phyloP scores from a whole-genome alignment of 164 flowering plant species.

The Nymphaea thermarum region DNA sequence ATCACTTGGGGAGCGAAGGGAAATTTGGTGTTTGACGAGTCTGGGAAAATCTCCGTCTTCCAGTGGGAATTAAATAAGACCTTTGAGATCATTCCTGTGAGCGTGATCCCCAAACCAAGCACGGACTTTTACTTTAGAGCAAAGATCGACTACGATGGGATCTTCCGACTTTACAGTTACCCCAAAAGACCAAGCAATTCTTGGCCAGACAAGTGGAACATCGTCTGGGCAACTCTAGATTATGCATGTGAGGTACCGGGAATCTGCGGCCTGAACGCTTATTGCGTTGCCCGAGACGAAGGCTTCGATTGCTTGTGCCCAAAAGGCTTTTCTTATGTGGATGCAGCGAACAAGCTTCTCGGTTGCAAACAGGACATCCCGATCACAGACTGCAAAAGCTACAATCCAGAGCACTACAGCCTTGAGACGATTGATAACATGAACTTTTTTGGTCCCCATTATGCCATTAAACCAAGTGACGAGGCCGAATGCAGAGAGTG shows the following conservation, averaged over 20 bases:
- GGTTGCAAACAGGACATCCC: conserved; percentile 8
- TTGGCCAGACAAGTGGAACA: neutral
- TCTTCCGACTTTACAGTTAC: conserved; percentile 16
- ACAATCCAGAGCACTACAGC: conserved; percentile 4
- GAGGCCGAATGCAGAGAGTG: conserved; percentile 24
- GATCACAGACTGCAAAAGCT: neutral
- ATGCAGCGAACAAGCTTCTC: neutral
- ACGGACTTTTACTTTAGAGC: conserved; percentile 19
- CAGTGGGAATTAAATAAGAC: neutral
- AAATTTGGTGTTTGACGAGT: neutral
- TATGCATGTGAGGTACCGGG: neutral
- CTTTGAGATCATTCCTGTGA: neutral
- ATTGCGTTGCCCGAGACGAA: neutral
- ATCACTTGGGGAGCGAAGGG: neutral
- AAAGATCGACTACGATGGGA: conserved; percentile 22
- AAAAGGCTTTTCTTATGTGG: conserved; percentile 1
- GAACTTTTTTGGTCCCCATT: conserved; percentile 17
- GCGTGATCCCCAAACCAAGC: neutral
- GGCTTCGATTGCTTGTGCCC: conserved; percentile 11
- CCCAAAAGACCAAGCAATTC: conserved; percentile 5
- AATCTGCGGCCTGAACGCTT: conserved; percentile 1
- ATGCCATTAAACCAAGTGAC: neutral
- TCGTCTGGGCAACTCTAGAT: neutral
- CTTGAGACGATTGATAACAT: conserved; percentile 11
- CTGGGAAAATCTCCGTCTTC: neutral